Base-by-base conservation (phyloP, 2,329 filamentous ascomycete species). In the Furcasterigmium furcatum region DNA sequence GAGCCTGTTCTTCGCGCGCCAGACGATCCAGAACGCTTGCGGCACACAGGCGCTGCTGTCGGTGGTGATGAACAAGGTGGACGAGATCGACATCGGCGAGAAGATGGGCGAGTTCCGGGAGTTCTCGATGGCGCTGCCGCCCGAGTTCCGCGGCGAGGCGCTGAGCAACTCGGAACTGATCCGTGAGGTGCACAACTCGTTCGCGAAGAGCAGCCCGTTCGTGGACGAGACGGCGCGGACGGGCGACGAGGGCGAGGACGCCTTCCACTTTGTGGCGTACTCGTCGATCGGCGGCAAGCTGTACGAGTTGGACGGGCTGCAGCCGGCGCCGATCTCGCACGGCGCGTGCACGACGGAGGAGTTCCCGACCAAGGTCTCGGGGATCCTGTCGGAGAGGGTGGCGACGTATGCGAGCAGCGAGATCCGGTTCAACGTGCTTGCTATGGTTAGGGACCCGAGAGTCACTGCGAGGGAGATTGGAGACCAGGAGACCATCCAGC, bases 1-100 rank as follows among this genome's bases (percentile, higher is more conserved):
- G 51, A 76, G 79, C 50, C 77, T 96, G 58, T 99, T 96, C 77
- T 99, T 99, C 68, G 94, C 94, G 4, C 84, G 86, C 24, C 94
- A 99, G 72, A 97, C 92, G 4, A 99, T 99, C 64, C 92, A 97
- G 68, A 99, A 99, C 68, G 94, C 94, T 8, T 99, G 94, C 70
- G 94, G 91, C 38, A 99, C 94, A 14, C 94, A 99, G 67, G 94
- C 94, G 4, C 81, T 99, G 39, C 80, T 99, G 34, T 94, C 88
- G 44, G 88, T 97, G 45, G 78, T 97, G 25, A 74, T 99, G 55
- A 99, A 99, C 72, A 87, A 95, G 66, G 79, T 80, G 39, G 75
- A 70, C 45, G 64, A 78, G 36, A 77, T 96, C 41, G 78, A 91
- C 27, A 82, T 96, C 51, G 91, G 91, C 44, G 62, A 73, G 4